Base-by-base conservation (phyloP, 1,284 basidiomycete genomes). In the Exobasidium rhododendri region DNA sequence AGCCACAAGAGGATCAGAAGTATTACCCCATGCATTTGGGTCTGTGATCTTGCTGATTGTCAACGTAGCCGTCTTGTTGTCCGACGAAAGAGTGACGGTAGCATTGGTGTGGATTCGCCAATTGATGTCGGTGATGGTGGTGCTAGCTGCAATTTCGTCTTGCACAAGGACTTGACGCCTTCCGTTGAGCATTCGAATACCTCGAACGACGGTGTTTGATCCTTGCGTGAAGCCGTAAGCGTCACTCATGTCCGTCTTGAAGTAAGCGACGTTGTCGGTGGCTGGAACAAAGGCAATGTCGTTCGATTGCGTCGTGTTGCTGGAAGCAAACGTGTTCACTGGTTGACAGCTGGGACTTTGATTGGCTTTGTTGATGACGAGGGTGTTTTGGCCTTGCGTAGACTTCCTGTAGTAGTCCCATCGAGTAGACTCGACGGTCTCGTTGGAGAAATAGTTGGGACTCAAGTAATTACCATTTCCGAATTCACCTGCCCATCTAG, bases 101-200 rank as follows among this genome's bases (percentile, higher is more conserved):
- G 87, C 89, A 76, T 94, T 98, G 65, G 96, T 97, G 81, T 99
- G 94, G 84, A 93, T 91, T 54, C 93, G 87, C 94, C 94, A 97
- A 83, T 89, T 85, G 61, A 94, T 82, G 46, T 63, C 45, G 52
- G 59, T 70, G 62, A 69, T 68, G 13, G 13, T 31, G 58, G 61
- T 63, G 17, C 66, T 65, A 60, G 66, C 64, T 6, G 61, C 67
- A 28, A 81, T 75, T 69, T 83, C 82, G 66, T 83, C 82, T 55
- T 81, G 81, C 3, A 82, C 80, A 5, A 99, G 86, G n/a, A 97
- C 86, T 81, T 97, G 96, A 68, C 85, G 86, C 63, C 96, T 87
- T 46, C 83, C 85, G 81, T 98, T 98, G 68, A 98, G 79, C 70
- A 89, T 80, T 58, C 93, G 91, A 64, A 96, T 84, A 65, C 94